Percentiles rank a stretch among this genome's conserved stretches.
Conservation (phyloP, 495 filamentous ascomycete genomes). For the Aspergillus cristatus region DNA sequence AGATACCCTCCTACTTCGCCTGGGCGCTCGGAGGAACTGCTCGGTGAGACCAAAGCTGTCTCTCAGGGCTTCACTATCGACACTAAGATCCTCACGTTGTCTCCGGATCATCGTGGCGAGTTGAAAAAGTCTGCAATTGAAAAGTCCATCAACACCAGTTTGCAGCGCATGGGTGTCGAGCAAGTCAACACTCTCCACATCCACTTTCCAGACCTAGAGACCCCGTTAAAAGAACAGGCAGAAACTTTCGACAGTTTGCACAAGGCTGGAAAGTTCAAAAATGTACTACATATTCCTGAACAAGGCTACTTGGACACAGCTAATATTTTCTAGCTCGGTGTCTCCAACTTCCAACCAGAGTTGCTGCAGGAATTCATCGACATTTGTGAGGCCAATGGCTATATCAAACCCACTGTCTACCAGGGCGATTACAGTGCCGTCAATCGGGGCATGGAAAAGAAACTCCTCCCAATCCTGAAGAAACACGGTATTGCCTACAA, state of each 20-base stretch:
- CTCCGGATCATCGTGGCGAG: conserved; percentile 9
- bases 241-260: conserved; percentile 22
- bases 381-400: conserved; percentile 29
- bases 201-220: conserved; percentile 24
- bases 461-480: conserved; percentile 43
- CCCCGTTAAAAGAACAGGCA: conserved; percentile 23
- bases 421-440: conserved; percentile 37
- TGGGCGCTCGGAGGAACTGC: conserved; percentile 32
- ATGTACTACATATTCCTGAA: background rate
- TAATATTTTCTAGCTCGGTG: conserved; percentile 19
- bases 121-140: conserved; percentile 14
- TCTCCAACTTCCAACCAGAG: conserved; percentile 29
- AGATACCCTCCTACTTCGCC: conserved; percentile 36
- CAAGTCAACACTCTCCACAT: conserved; percentile 23
- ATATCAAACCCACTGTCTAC: conserved; percentile 27
- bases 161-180: conserved; percentile 12
- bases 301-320: background rate
- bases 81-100: conserved; percentile 26
- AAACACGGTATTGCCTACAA: conserved; percentile 44
- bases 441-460: conserved; percentile 29
- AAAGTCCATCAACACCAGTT: conserved; percentile 11
- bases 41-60: conserved; percentile 25
- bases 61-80: conserved; percentile 26
- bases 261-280: conserved; percentile 6
- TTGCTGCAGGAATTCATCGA: conserved; percentile 23